phyloP scores from a whole-genome alignment of 345 rosid species.

The Tarenaya hassleriana region DNA sequence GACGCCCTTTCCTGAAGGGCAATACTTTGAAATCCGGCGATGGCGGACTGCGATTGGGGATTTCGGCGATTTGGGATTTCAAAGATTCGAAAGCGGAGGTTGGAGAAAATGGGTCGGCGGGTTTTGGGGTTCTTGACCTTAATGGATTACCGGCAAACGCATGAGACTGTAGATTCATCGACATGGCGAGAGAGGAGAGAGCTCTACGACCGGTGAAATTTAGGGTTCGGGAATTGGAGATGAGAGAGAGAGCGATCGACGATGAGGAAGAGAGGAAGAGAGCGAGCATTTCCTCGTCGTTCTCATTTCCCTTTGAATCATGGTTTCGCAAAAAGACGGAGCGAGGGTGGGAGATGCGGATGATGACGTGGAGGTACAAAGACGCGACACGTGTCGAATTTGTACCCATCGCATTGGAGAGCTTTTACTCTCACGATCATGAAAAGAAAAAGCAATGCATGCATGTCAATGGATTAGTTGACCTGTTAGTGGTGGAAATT shows the following conservation, averaged over 20 bases:
- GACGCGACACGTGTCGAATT: too few species aligned
- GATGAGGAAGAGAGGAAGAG: conserved; percentile 28
- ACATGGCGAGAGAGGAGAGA: conserved; percentile 42
- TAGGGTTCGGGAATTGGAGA: conserved; percentile 26
- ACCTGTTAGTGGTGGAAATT: too few species aligned
- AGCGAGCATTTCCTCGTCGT: conserved; percentile 16
- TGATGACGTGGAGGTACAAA: too few species aligned
- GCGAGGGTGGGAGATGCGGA: too few species aligned
- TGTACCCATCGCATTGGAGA: too few species aligned
- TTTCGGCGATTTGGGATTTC: conserved; percentile 39
- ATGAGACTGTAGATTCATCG: conserved; percentile 49
- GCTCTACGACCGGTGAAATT: conserved; percentile 18
- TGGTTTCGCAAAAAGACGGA: too few species aligned
- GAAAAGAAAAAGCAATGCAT: too few species aligned
- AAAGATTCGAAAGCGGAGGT: conserved; percentile 60
- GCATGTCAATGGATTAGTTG: too few species aligned
- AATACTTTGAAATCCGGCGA: conserved; percentile 64
- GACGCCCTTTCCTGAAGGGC: conserved; percentile 76
- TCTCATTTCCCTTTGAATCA: too few species aligned
- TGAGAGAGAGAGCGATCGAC: too few species aligned
- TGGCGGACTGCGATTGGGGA: conserved; percentile 31
- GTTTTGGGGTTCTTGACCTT: conserved; percentile 49
- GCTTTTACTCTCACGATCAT: too few species aligned
- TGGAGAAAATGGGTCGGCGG: conserved; percentile 52
- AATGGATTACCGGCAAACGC: conserved; percentile 85